A percentile compares a stretch with the other conserved stretches of the same genome.
These are phyloP conservation scores for Parachaetomium inaequale DNA, from an alignment of 495 filamentous ascomycete species.

Conservation along the genomic window DNA sequence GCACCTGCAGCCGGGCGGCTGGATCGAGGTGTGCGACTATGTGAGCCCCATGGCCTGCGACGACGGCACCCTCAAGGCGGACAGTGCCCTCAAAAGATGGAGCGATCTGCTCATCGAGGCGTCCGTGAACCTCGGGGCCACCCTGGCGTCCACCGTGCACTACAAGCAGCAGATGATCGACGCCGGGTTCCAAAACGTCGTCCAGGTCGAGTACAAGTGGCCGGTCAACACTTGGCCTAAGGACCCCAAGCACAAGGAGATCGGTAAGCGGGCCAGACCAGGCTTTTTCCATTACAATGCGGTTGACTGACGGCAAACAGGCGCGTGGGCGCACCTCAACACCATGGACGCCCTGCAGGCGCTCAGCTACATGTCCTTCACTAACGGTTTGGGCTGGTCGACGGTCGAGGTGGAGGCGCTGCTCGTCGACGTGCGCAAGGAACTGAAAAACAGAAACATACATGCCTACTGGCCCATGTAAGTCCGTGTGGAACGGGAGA, in stretches of 20 bases:
- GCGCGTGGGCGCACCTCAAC: slow-evolving; percentile 14
- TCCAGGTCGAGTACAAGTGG: slow-evolving; percentile 16
- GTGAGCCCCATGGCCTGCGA: slow-evolving; percentile 19
- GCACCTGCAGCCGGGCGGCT: slow-evolving; percentile 27
- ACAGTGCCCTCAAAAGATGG: slow-evolving; percentile 12
- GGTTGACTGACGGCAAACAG: background rate
- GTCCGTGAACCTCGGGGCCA: slow-evolving; percentile 1
- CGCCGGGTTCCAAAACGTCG: slow-evolving; percentile 25
- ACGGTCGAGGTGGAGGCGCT: slow-evolving; percentile 20
- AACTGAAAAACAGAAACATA: slow-evolving; percentile 22
- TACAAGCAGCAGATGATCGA: slow-evolving; percentile 17
- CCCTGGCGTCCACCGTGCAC: background rate
- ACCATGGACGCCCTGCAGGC: slow-evolving; percentile 18
- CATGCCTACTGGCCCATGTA: slow-evolving; percentile 24
- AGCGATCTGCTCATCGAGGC: slow-evolving; percentile 14
- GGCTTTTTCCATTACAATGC: background rate
- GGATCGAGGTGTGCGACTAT: slow-evolving; percentile 25
- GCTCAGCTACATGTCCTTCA: slow-evolving; percentile 20
- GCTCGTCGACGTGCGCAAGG: slow-evolving; percentile 21
- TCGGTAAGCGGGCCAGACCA: slow-evolving; percentile 3
- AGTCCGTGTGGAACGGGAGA: background rate
- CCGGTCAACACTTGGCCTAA: slow-evolving; percentile 25
- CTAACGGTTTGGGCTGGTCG: slow-evolving; percentile 22
- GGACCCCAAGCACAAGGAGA: slow-evolving; percentile 24
- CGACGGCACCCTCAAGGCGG: slow-evolving; percentile 20